Evolutionary conservation across 441 rosid genomes (phyloP).

Genomic region (Gossypium lobatum): DNA sequence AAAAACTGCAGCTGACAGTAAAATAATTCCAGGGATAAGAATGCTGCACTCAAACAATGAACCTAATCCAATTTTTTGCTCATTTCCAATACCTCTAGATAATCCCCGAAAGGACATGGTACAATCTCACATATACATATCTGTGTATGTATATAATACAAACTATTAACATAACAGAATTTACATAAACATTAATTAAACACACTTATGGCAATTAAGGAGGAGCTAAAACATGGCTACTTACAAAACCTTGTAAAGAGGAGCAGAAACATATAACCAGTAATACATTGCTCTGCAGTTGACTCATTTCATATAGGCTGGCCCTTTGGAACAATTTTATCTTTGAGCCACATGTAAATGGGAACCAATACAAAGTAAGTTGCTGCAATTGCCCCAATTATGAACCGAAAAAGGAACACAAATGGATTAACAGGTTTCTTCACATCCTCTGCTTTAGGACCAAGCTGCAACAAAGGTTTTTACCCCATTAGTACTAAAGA

Average conservation of each 20-base stretch:
- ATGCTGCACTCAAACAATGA: too few relatives aligned
- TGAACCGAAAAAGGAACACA: constrained; percentile 31
- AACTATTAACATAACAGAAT: too few relatives aligned
- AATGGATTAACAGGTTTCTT: constrained; percentile 41
- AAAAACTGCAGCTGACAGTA: too few relatives aligned
- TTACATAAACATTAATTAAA: too few relatives aligned
- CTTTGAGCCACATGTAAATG: constrained; percentile 60
- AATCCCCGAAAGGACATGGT: too few relatives aligned
- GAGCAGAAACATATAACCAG: not conserved
- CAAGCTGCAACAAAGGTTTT: constrained; percentile 35
- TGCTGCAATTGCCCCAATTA: constrained; percentile 46
- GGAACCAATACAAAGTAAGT: constrained; percentile 52
- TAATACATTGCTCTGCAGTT: not conserved
- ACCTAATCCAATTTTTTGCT: too few relatives aligned
- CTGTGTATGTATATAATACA: too few relatives aligned
- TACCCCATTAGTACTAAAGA: not conserved
- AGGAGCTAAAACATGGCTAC: too few relatives aligned
- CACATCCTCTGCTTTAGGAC: constrained; percentile 54
- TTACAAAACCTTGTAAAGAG: not conserved
- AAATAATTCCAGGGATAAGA: too few relatives aligned
- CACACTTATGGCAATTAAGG: too few relatives aligned
- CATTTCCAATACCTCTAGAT: too few relatives aligned
- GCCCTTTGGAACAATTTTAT: constrained; percentile 47
- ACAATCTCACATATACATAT: too few relatives aligned
- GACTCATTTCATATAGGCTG: constrained; percentile 30